phyloP scores from a whole-genome alignment of 2,329 filamentous ascomycete species.

The Didymella pinodella region DNA sequence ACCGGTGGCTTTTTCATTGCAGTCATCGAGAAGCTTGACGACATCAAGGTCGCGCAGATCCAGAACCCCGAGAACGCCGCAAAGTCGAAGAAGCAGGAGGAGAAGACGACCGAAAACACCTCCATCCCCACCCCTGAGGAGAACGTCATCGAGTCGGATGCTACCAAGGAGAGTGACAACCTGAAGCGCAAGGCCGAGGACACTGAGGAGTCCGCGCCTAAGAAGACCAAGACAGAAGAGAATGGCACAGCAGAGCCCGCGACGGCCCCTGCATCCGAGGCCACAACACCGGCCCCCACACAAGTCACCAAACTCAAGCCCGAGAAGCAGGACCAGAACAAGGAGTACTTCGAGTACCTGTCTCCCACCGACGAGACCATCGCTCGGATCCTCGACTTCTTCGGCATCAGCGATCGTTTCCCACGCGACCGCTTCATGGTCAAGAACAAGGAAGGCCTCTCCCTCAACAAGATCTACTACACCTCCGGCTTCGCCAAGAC shows the following conservation, averaged over 20 bases:
- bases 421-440: constrained; percentile 94
- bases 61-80: constrained; percentile 38
- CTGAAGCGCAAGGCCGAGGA: constrained; percentile 55
- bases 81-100: constrained; percentile 35
- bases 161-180: constrained; percentile 30
- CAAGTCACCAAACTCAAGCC: constrained; percentile 49
- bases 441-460: constrained; percentile 86
- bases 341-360: constrained; percentile 96
- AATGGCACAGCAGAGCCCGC: constrained; percentile 22
- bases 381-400: constrained; percentile 80
- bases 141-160: constrained; percentile 36
- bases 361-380: constrained; percentile 77
- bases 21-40: constrained; percentile 88
- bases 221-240: constrained; percentile 47
- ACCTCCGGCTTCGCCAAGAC: constrained; percentile 83
- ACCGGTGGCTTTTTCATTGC: constrained; percentile 98
- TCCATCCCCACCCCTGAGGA: constrained; percentile 35
- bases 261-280: constrained; percentile 27
- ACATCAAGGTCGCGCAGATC: constrained; percentile 55
- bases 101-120: constrained; percentile 29
- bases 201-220: constrained; percentile 38
- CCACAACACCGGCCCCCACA: constrained; percentile 19
- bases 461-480: constrained; percentile 96
- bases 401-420: constrained; percentile 83
- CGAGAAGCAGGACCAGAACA: constrained; percentile 61